Percentiles rank a stretch among this genome's conserved stretches.
phyloP scores from a whole-genome alignment of 129 eudicot species.

The Chrysanthemum lavandulifolium region DNA sequence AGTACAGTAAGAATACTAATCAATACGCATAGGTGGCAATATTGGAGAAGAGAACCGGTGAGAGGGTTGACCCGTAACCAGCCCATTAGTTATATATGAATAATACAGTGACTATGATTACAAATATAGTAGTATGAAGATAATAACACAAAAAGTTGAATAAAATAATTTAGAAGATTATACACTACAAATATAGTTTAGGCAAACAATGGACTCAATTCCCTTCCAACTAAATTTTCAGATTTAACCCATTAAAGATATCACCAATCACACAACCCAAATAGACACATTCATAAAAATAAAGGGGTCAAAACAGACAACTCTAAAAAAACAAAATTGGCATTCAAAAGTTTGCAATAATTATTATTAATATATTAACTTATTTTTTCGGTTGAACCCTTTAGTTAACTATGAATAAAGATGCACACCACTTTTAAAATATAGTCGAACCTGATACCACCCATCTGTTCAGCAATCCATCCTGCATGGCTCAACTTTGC shows the following conservation, averaged over 20 bases:
- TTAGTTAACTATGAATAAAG: conserved; percentile 11
- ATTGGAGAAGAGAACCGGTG: too few relatives aligned
- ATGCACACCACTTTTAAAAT: conserved; percentile 9
- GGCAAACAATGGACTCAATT: not conserved
- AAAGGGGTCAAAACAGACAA: not conserved
- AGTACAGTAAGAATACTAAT: conserved; percentile 7
- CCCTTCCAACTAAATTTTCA: not conserved
- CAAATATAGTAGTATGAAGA: not conserved
- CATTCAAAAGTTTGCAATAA: not conserved
- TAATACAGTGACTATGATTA: not conserved
- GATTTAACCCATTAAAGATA: not conserved
- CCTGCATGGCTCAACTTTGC: conserved; percentile 95
- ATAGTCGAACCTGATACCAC: conserved; percentile 72
- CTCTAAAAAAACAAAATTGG: not conserved
- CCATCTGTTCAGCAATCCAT: conserved; percentile 96
- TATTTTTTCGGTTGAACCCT: too few relatives aligned
- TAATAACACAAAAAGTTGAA: not conserved
- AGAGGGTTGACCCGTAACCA: not conserved
- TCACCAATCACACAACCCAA: not conserved
- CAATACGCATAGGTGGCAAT: not conserved
- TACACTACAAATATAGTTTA: not conserved
- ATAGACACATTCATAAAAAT: not conserved
- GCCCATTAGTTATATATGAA: not conserved
- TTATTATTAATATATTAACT: too few relatives aligned
- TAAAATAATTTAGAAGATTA: not conserved